Conservation (phyloP, 257 asterid genomes). For the Gentiana dahurica region DNA sequence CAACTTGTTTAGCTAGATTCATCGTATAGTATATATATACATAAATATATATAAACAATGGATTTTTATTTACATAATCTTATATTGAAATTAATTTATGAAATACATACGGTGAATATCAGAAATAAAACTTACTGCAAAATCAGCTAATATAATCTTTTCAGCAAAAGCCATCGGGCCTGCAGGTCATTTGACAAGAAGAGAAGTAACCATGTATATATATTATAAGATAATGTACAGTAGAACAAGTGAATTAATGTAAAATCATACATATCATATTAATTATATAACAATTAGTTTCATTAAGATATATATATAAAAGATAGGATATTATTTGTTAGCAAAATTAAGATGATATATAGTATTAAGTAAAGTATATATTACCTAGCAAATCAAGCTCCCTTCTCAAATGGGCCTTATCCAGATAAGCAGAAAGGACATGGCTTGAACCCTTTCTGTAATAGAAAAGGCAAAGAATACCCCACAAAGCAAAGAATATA, state of each 20-base stretch:
- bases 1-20: no score
- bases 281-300: no score
- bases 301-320: no score
- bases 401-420: conserved; percentile 57
- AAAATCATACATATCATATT: no score
- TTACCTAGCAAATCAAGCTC: conserved; percentile 81
- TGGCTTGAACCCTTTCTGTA: conserved; percentile 40
- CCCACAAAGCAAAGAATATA: conserved; percentile 59
- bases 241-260: no score
- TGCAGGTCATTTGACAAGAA: conserved; percentile 5
- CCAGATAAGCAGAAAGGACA: conserved; percentile 50
- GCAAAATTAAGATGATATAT: neutral
- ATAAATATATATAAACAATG: no score
- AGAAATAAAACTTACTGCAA: conserved; percentile 40
- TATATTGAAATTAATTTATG: neutral
- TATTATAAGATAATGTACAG: neutral
- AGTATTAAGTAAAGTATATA: neutral
- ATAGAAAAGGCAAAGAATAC: conserved; percentile 51
- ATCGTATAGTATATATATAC: no score
- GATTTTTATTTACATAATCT: no score
- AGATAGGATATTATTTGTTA: neutral
- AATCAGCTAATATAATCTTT: conserved; percentile 51
- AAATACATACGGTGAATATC: neutral
- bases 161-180: conserved; percentile 96
- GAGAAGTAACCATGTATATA: neutral